Conservation (phyloP, 2,329 filamentous ascomycete genomes). For the Aspergillus vadensis region DNA sequence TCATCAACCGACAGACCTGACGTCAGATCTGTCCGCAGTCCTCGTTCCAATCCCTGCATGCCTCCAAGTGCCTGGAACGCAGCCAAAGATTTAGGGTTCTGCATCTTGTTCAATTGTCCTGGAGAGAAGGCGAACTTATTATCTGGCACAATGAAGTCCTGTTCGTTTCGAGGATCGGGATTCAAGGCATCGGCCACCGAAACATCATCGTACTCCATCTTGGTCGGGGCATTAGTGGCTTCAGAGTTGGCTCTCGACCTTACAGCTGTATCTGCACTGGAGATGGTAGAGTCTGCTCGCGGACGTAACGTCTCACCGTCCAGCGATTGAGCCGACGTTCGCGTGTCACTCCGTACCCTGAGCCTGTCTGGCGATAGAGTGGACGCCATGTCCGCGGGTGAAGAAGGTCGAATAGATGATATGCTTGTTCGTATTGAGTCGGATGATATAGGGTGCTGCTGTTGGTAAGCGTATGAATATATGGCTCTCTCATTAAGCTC, state of each 20-base stretch:
- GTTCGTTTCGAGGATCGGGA: constrained; percentile 74
- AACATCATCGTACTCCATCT: constrained; percentile 41
- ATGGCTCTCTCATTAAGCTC: neutral
- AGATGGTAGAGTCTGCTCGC: constrained; percentile 44
- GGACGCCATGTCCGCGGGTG: constrained; percentile 28
- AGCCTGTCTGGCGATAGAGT: constrained; percentile 26
- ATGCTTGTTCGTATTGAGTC: constrained; percentile 8
- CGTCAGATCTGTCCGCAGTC: constrained; percentile 70
- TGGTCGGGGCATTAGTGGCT: constrained; percentile 21
- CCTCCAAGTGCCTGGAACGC: constrained; percentile 83
- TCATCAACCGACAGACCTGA: constrained; percentile 80
- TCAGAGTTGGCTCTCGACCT: constrained; percentile 40
- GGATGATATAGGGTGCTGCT: constrained; percentile 9
- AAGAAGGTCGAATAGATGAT: constrained; percentile 19
- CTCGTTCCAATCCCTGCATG: constrained; percentile 74
- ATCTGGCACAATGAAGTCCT: constrained; percentile 72
- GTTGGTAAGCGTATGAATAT: constrained; percentile 11
- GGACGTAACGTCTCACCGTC: constrained; percentile 50
- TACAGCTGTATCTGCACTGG: constrained; percentile 37
- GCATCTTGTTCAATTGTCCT: constrained; percentile 81
- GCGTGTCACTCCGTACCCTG: constrained; percentile 30
- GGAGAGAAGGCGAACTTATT: constrained; percentile 81
- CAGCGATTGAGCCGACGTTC: constrained; percentile 35
- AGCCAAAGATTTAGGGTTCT: constrained; percentile 82
- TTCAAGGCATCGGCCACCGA: constrained; percentile 62